Evolutionary conservation across 2,329 filamentous ascomycete genomes (phyloP).

Genomic region (Cladobotryum mycophilum): DNA sequence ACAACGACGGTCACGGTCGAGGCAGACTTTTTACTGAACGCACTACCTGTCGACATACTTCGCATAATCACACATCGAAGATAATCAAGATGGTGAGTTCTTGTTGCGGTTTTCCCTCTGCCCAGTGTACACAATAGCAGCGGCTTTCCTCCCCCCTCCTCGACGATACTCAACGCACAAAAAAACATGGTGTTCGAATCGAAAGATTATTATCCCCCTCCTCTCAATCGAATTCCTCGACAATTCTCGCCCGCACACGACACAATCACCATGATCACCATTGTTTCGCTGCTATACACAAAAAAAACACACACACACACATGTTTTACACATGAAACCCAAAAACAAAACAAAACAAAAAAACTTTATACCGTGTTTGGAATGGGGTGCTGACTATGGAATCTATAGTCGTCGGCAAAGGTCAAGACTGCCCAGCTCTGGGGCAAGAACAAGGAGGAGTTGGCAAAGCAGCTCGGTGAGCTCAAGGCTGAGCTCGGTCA

Average conservation of each 20-base stretch:
- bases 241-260: background rate
- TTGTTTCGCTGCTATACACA: no score
- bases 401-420: constrained; percentile 47
- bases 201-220: background rate
- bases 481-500: constrained; percentile 94
- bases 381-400: constrained; percentile 6
- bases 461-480: constrained; percentile 90
- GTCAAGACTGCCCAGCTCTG: constrained; percentile 97
- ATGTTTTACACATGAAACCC: background rate
- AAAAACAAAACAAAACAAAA: background rate
- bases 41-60: constrained; percentile 34
- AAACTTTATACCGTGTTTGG: background rate
- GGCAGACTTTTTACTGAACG: constrained; percentile 27
- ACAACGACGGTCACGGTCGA: constrained; percentile 31
- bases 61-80: constrained; percentile 29
- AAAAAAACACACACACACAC: no score
- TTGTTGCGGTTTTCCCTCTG: background rate
- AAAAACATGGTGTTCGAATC: no score
- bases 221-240: background rate
- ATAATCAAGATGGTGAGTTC: constrained; percentile 45
- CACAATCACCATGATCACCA: no score
- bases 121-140: background rate
- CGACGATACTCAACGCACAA: no score
- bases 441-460: constrained; percentile 99
- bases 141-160: background rate